Base-by-base conservation (phyloP, 805 yeast genomes). In the Starmerella etchellsii region DNA sequence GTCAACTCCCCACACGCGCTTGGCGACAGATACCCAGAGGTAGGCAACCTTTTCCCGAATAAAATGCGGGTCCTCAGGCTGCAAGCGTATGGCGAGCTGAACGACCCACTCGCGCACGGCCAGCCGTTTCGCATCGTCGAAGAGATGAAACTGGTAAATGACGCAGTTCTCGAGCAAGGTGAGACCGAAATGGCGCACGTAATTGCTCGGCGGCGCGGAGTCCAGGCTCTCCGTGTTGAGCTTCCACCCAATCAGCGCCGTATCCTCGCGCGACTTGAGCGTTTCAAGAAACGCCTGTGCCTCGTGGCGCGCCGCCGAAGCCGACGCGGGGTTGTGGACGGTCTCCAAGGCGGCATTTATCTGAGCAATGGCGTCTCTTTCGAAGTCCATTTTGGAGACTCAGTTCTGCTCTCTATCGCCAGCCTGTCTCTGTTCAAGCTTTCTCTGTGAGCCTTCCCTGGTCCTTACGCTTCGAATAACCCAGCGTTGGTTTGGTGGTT, bases 231-330 rank as follows among this genome's bases (percentile, higher is more conserved):
- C 41, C 20, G 45, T 38, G 37, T 37, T 42, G 43, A 91, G 68
- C 57, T 81, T 84, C 60, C 78, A 88, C 2, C 96, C 96, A 87
- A 94, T 84, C 46, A 66, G 73, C 0, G 98, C 96, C 18, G 94
- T 78, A 56, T 87, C 93, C 9, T 78, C 81, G 46, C 79, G 76
- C 33, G 67, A 62, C 55, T 83, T 87, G 21, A 88, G 73, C 10
- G 74, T 65, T 51, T 85, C 95, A 25, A 91, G 65, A 50, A 83
- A 82, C 57, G 48, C 53, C 47, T 74, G 79, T 7, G 79, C 79
- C 42, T 70, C 68, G 35, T 67, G 65, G 25, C 81, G 66, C 37
- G 44, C 51, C 16, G 51, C 51, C 29, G 55, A 53, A 11, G 59
- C 37, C 30, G 61, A 50, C 23, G 50, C 24, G n/a, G 64, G 56